Base-by-base conservation (phyloP, 805 yeast genomes). In the Metschnikowia picachoensis region DNA sequence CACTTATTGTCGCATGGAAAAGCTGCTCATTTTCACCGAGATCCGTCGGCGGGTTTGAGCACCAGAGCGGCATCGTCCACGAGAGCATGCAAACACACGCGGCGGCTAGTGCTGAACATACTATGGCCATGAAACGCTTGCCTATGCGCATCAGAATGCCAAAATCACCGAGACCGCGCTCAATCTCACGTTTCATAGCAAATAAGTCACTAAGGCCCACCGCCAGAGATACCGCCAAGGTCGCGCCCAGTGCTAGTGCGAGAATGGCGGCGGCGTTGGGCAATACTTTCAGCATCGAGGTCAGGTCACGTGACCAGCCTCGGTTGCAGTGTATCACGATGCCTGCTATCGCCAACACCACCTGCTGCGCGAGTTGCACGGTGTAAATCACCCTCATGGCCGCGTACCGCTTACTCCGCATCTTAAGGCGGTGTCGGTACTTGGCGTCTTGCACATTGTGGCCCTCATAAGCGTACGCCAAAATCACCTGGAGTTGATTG, bases 81-180 rank as follows among this genome's bases (percentile, higher is more conserved):
- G 66, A 50, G 14, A 65, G 37, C 65, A 62, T 63, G 14, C 61
- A 47, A 11, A 67, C 15, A 11, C 56, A 36, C 5, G 62, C 31
- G 27, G 60, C 52, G 1, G 47, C 57, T 39, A 68, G 57, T 1
- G 66, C 50, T 4, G 65, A 11, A 79, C 79, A 76, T 7, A 70
- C 52, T 2, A 77, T 31, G 25, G 64, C 34, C 46, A 73, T 67
- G 75, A 77, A 79, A 0, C 60, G 44, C 0, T 40, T 31, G 1
- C 85, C 82, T 14, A 68, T 47, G 43, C 63, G 64, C 39, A 79
- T 55, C 9, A 58, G 47, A 11, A 82, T 62, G 0, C 85, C 85
- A 60, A 70, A 82, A 5, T 57, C 59, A 1, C 73, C 70, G 33
- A 80, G 60, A 9, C 41, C 43, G 1, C 6, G 35, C n/a, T 30